Conservation (phyloP, 2,329 filamentous ascomycete species). For the Aspergillus jensenii region DNA sequence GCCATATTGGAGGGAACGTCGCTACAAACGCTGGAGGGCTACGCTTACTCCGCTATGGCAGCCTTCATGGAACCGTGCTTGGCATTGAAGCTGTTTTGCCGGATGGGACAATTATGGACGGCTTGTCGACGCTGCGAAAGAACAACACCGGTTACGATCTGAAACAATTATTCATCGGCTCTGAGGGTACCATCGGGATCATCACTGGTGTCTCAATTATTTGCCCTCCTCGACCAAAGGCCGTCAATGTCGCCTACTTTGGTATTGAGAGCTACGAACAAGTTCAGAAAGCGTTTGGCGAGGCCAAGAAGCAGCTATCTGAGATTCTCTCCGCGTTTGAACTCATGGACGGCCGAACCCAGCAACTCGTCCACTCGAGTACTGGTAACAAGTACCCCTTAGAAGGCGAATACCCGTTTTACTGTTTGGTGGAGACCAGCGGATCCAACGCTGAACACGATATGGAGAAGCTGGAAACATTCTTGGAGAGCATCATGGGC, state of each 20-base stretch:
- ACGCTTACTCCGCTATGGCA: slow-evolving; percentile 86
- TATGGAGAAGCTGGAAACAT: slow-evolving; percentile 82
- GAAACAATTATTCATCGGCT: slow-evolving; percentile 95
- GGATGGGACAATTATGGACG: slow-evolving; percentile 87
- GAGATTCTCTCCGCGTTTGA: slow-evolving; percentile 98
- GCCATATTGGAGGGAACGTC: slow-evolving; percentile 93
- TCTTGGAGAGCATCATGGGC: slow-evolving; percentile 89
- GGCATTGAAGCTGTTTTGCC: slow-evolving; percentile 92
- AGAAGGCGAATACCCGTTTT: slow-evolving; percentile 84
- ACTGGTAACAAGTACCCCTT: slow-evolving; percentile 77
- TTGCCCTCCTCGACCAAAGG: slow-evolving; percentile 82
- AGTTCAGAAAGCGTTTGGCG: slow-evolving; percentile 79
- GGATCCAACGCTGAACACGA: slow-evolving; percentile 95
- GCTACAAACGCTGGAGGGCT: slow-evolving; percentile 94
- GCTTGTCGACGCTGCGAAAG: slow-evolving; percentile 84
- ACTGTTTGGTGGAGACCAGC: slow-evolving; percentile 94
- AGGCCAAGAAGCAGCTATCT: slow-evolving; percentile 84
- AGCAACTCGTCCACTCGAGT: slow-evolving; percentile 72
- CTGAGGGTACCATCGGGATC: slow-evolving; percentile 91
- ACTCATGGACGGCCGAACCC: slow-evolving; percentile 86
- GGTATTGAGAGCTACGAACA: slow-evolving; percentile 88
- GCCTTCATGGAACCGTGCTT: slow-evolving; percentile 87
- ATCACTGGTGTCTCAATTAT: slow-evolving; percentile 88
- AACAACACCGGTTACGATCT: slow-evolving; percentile 99
- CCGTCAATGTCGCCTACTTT: slow-evolving; percentile 93